These are phyloP conservation scores for Limonium bicolor DNA, from an alignment of 148 eudicot species.

Conservation along the genomic window DNA sequence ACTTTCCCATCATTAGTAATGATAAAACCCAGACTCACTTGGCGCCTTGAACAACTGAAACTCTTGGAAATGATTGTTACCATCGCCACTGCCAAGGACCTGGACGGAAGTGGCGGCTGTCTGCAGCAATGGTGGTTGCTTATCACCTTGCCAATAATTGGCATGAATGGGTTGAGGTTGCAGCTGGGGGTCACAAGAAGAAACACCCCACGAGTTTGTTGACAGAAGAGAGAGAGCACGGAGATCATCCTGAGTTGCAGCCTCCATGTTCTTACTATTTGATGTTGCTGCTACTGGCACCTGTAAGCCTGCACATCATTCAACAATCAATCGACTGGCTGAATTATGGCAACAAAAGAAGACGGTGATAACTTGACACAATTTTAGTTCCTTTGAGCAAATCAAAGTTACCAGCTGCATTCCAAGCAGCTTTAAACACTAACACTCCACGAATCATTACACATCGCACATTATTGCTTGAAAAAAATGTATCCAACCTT, in stretches of 20 bases:
- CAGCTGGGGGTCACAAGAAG: slow-evolving; percentile 9
- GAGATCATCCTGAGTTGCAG: slow-evolving; percentile 36
- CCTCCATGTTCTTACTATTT: slow-evolving; percentile 20
- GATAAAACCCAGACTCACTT: slow-evolving; percentile 32
- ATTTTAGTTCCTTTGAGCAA: too few relatives aligned
- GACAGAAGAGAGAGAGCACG: slow-evolving; percentile 99
- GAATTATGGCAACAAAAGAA: too few relatives aligned
- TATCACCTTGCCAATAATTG: slow-evolving; percentile 36
- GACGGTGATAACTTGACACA: too few relatives aligned
- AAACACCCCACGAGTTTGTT: slow-evolving; percentile 48
- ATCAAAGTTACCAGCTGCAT: too few relatives aligned
- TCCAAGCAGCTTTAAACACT: too few relatives aligned
- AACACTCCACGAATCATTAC: too few relatives aligned
- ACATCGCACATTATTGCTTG: too few relatives aligned
- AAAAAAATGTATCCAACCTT: slow-evolving; percentile 27
- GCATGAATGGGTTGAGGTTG: slow-evolving; percentile 24
- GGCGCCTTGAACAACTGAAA: slow-evolving; percentile 44
- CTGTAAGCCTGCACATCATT: slow-evolving; percentile 28
- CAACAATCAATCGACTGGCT: too few relatives aligned
- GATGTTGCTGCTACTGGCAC: slow-evolving; percentile 18
- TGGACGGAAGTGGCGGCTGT: slow-evolving; percentile 1
- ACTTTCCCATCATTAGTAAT: too few relatives aligned
- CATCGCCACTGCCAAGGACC: background rate
- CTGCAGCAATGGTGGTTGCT: slow-evolving; percentile 12
- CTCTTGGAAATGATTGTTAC: slow-evolving; percentile 18